Percentiles rank a stretch among this genome's conserved stretches.
Evolutionary conservation across 371 early-diverging fungal species (phyloP).

Genomic region (Fennellomyces sp.): DNA sequence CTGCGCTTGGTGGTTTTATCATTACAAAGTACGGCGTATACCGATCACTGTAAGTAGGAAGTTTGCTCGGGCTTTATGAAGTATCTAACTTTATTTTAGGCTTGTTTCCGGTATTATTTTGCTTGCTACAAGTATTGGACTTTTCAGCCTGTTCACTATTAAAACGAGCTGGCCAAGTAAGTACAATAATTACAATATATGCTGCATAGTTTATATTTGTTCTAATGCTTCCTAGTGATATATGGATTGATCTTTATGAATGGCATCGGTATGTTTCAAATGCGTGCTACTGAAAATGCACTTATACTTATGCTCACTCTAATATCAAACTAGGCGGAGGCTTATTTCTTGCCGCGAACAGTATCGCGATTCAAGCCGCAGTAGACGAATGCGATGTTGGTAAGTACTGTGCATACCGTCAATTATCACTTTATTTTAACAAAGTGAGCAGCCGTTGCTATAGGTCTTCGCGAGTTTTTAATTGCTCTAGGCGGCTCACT

Average conservation of each 20-base stretch:
- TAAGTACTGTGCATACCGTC: too few species aligned
- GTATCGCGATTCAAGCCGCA: conserved; percentile 50
- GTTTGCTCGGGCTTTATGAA: conserved; percentile 4
- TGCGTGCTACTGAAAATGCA: too few species aligned
- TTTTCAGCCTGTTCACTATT: conserved; percentile 27
- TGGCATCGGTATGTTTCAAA: conserved; percentile 31
- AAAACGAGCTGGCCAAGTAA: conserved; percentile 29
- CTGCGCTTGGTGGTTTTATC: conserved; percentile 39
- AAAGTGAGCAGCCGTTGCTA: conserved; percentile 42
- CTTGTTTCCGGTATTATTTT: conserved; percentile 50
- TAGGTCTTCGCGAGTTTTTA: conserved; percentile 46
- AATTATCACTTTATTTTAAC: too few species aligned
- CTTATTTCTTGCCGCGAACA: conserved; percentile 35
- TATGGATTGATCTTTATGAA: conserved; percentile 45
- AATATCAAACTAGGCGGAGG: too few species aligned
- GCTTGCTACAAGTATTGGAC: conserved; percentile 33
- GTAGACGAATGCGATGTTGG: conserved; percentile 42
- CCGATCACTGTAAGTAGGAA: conserved; percentile 41
- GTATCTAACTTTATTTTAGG: conserved; percentile 29
- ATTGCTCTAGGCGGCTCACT: conserved; percentile 51
- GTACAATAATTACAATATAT: conserved; percentile 5
- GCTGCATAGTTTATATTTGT: background rate
- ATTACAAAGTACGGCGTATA: conserved; percentile 54
- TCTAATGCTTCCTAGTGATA: conserved; percentile 23
- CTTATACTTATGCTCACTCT: too few species aligned